These are phyloP conservation scores for Monilinia fructigena DNA, from an alignment of 2,329 filamentous ascomycete species.

Conservation along the genomic window DNA sequence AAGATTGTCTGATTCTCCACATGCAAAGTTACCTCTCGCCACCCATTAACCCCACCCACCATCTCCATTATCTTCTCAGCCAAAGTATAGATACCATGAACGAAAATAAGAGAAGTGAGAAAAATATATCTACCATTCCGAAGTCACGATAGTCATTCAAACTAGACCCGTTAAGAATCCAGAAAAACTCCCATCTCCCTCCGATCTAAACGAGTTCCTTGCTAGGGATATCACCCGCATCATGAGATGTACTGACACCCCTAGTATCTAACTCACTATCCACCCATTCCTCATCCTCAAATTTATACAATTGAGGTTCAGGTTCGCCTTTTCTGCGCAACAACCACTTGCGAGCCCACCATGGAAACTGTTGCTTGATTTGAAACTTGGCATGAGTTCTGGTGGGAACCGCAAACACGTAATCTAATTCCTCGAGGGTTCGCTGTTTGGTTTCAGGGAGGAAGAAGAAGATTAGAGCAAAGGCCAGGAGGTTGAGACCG, in stretches of 20 bases:
- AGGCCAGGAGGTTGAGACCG: constrained; percentile 54
- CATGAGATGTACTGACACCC: constrained; percentile 13
- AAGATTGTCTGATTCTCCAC: constrained; percentile 4
- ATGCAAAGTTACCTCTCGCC: not conserved
- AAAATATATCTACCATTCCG: not conserved
- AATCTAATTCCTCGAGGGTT: constrained; percentile 42
- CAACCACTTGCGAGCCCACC: constrained; percentile 29
- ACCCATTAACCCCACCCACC: not conserved
- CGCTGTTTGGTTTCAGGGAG: constrained; percentile 58
- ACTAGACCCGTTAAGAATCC: not conserved
- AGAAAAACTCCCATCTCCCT: not conserved
- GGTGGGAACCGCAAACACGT: constrained; percentile 47
- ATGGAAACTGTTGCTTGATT: constrained; percentile 35
- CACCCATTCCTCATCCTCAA: constrained; percentile 23
- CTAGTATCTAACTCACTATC: constrained; percentile 3
- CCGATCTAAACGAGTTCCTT: constrained; percentile 12
- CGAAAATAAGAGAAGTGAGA: not conserved
- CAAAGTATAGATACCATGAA: not conserved
- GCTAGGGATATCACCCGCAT: not conserved
- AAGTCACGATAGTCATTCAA: too few relatives aligned
- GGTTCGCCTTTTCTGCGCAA: constrained; percentile 38
- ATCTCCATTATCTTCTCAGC: not conserved
- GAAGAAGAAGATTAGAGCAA: constrained; percentile 56
- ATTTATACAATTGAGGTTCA: constrained; percentile 18
- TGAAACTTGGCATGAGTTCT: constrained; percentile 38